Base-by-base conservation (phyloP, 2,329 filamentous ascomycete genomes). In the Magnaporthiopsis poae region DNA sequence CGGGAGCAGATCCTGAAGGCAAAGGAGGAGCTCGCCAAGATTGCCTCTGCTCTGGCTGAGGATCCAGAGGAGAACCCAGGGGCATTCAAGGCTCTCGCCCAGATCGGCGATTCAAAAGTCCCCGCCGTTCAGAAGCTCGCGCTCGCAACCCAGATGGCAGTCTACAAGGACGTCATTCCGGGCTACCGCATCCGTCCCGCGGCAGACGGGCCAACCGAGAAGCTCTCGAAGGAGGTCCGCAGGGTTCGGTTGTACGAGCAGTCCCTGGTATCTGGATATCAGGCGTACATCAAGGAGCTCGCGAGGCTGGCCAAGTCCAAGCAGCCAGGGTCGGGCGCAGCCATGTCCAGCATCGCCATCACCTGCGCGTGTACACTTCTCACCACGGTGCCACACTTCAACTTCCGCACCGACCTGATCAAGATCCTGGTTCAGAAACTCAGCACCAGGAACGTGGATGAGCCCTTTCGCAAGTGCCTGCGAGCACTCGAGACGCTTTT, bases 121-220 rank as follows among this genome's bases (percentile, higher is more conserved):
- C 77, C 85, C 18, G 88, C 89, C 1, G 88, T 99, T 65, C 89
- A 91, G 79, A 96, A 96, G 77, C 83, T 99, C 68, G 88, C 90
- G 8, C 80, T 99, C 69, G 90, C 89, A 63, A 92, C 95, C 29
- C 93, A 97, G 77, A 84, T 95, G 75, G 86, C 93, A 0, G 87
- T 98, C 15, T 99, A 94, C 82, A 96, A 94, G 76, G 95, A 98
- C 77, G 86, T 97, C 62, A 98, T 99, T 68, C 95, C 95, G 0
- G 95, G 95, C 29, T 99, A 99, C 76, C 86, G 95, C 68, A 98
- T 99, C 80, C 88, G 95, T 25, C 90, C 92, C 1, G 80, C 92
- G 4, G 91, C 96, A 68, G 89, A 92, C 39, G 87, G 89, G 61
- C 83, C 89, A 73, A 84, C 85, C 67, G 88, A 88, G 69, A 96